These are phyloP conservation scores for Calonectria ilicicola DNA, from an alignment of 2,329 filamentous ascomycete genomes.

Conservation along the genomic window DNA sequence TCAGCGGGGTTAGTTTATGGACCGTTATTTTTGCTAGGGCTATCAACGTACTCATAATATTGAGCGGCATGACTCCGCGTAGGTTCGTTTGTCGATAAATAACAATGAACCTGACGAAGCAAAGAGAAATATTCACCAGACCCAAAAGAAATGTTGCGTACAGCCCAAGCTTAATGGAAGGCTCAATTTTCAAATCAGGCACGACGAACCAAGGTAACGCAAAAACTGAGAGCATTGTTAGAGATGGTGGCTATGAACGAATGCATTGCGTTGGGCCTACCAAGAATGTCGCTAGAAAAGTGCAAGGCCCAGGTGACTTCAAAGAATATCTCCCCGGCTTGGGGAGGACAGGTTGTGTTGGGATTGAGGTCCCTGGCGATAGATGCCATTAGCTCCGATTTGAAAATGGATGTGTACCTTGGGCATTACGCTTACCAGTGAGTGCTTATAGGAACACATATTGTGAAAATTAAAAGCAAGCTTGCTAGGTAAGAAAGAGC, in stretches of 20 bases:
- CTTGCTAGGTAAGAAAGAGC: background rate
- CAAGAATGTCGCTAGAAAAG: background rate
- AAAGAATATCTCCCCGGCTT: background rate
- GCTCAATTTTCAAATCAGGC: background rate
- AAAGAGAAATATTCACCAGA: background rate
- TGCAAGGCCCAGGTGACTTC: background rate
- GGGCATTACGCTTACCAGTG: background rate
- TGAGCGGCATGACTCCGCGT: background rate
- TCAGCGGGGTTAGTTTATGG: background rate
- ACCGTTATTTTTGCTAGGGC: accelerated
- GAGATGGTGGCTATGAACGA: too few species aligned
- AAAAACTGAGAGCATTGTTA: background rate
- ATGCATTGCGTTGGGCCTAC: background rate
- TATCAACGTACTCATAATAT: background rate
- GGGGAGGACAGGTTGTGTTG: background rate
- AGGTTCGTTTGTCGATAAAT: background rate
- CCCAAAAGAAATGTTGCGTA: background rate
- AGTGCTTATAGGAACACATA: background rate
- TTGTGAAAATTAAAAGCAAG: background rate
- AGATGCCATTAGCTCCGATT: background rate
- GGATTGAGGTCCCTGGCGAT: background rate
- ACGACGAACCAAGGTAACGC: background rate
- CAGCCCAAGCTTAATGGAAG: background rate
- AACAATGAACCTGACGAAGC: background rate
- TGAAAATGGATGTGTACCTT: too few species aligned